A percentile compares a stretch with the other conserved stretches of the same genome.
These are phyloP conservation scores for Phytophthora syringae DNA, from an alignment of 352 stramenopile genomes.

Conservation along the genomic window DNA sequence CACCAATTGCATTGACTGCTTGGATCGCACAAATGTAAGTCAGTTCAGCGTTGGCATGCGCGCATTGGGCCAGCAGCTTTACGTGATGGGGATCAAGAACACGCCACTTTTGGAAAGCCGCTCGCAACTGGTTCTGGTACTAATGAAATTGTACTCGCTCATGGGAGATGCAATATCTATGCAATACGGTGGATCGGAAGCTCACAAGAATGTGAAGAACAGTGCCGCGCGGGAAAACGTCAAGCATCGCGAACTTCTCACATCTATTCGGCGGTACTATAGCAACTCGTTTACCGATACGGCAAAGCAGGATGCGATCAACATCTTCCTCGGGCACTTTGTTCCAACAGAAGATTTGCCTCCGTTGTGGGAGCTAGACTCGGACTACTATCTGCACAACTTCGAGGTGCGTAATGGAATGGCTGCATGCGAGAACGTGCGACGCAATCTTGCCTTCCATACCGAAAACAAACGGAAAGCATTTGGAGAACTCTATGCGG, in stretches of 20 bases:
- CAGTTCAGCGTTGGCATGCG: constrained; percentile 89
- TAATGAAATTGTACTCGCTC: constrained; percentile 99
- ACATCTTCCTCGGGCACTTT: constrained; percentile 98
- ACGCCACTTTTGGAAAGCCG: constrained; percentile 82
- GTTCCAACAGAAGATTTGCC: constrained; percentile 69
- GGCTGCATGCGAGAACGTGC: constrained; percentile 65
- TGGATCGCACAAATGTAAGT: constrained; percentile 89
- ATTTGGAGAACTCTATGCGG: constrained; percentile 39
- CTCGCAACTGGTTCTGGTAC: constrained; percentile 94
- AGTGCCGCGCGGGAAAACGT: constrained; percentile 83
- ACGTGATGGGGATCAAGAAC: constrained; percentile 97
- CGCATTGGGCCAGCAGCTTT: constrained; percentile 95
- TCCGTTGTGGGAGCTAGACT: constrained; percentile 86
- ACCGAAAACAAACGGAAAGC: constrained; percentile 66
- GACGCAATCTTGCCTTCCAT: constrained; percentile 66
- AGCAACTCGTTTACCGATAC: constrained; percentile 99
- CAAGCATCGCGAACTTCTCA: constrained; percentile 97
- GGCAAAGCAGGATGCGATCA: constrained; percentile 99
- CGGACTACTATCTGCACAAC: constrained; percentile 93
- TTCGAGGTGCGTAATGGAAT: constrained; percentile 83
- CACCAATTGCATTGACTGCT: constrained; percentile 99
- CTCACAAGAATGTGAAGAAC: constrained; percentile 98
- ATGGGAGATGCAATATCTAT: constrained; percentile 99
- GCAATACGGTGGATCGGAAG: constrained; percentile 99
- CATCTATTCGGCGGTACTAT: constrained; percentile 99